A percentile compares a stretch with the other conserved stretches of the same genome.
Evolutionary conservation across 768 basidiomycete species (phyloP).

Genomic region (Amanita inopinata): DNA sequence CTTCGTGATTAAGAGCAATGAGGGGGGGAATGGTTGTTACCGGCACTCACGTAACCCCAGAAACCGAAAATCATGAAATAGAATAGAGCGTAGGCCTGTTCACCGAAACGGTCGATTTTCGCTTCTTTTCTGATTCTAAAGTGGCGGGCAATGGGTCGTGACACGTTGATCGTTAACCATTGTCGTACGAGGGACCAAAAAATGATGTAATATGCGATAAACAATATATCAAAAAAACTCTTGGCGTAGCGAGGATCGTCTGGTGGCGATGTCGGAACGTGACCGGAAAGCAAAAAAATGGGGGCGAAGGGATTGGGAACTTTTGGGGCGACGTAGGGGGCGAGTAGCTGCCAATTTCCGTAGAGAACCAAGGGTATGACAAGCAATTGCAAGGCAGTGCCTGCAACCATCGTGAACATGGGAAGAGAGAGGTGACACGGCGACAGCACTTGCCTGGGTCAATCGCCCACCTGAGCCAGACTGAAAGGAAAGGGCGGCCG

Average conservation of each 20-base stretch:
- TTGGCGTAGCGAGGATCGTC: slow-evolving; percentile 62
- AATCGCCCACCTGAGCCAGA: slow-evolving; percentile 63
- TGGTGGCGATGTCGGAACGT: slow-evolving; percentile 37
- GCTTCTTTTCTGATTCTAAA: slow-evolving; percentile 56
- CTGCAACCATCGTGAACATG: slow-evolving; percentile 22
- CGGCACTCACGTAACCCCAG: slow-evolving; percentile 66
- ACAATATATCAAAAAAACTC: slow-evolving; percentile 64
- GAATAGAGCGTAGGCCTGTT: slow-evolving; percentile 80
- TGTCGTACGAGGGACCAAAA: slow-evolving; percentile 89
- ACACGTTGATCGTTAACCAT: slow-evolving; percentile 51
- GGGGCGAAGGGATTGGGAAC: slow-evolving; percentile 64
- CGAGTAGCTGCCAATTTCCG: slow-evolving; percentile 50
- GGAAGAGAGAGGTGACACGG: neutral
- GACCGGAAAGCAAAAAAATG: slow-evolving; percentile 65
- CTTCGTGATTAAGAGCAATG: slow-evolving; percentile 2
- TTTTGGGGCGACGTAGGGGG: slow-evolving; percentile 33
- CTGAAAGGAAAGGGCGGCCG: slow-evolving; percentile 16
- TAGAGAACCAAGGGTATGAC: slow-evolving; percentile 51
- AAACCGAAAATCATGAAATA: slow-evolving; percentile 67
- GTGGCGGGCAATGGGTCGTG: slow-evolving; percentile 55
- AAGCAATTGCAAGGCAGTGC: slow-evolving; percentile 58
- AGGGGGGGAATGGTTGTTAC: no score
- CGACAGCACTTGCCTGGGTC: slow-evolving; percentile 46
- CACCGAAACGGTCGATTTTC: slow-evolving; percentile 81
- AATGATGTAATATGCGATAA: slow-evolving; percentile 76